Evolutionary conservation across 768 basidiomycete genomes (phyloP).

Genomic region (Sporobolomyces pararoseus): DNA sequence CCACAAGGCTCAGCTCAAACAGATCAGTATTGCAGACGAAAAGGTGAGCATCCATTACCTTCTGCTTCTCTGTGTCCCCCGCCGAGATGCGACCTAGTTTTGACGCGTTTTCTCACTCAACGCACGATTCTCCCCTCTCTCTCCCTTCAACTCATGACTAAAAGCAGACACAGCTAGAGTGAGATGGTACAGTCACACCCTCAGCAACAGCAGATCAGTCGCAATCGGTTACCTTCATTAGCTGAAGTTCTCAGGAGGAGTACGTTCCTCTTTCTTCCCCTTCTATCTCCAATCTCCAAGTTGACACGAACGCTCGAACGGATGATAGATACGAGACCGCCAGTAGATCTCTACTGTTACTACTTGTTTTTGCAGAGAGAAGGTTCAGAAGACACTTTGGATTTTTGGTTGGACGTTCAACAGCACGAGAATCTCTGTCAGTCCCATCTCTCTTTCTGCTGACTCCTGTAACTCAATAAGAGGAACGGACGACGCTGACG

Average conservation of each 20-base stretch:
- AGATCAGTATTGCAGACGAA: too few relatives aligned
- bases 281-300: conserved; percentile 64
- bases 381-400: conserved; percentile 89
- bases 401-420: conserved; percentile 98
- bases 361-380: conserved; percentile 95
- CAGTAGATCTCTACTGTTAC: conserved; percentile 79
- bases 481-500: too few relatives aligned
- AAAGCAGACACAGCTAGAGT: background rate
- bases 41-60: too few relatives aligned
- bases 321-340: conserved; percentile 58
- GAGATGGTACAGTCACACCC: background rate
- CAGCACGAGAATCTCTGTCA: conserved; percentile 95
- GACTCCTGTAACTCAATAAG: too few relatives aligned
- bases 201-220: conserved; percentile 6
- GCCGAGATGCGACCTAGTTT: too few relatives aligned
- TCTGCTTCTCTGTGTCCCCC: too few relatives aligned
- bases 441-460: background rate
- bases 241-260: conserved; percentile 34
- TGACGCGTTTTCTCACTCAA: background rate
- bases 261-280: conserved; percentile 54
- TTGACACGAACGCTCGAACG: conserved; percentile 69
- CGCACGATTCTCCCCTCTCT: background rate
- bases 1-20: too few relatives aligned
- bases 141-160: background rate
- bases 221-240: conserved; percentile 34